Evolutionary conservation across 2,329 filamentous ascomycete genomes (phyloP), one percentile per base, ranked within the genome.

Genomic region (Beauveria australis): DNA sequence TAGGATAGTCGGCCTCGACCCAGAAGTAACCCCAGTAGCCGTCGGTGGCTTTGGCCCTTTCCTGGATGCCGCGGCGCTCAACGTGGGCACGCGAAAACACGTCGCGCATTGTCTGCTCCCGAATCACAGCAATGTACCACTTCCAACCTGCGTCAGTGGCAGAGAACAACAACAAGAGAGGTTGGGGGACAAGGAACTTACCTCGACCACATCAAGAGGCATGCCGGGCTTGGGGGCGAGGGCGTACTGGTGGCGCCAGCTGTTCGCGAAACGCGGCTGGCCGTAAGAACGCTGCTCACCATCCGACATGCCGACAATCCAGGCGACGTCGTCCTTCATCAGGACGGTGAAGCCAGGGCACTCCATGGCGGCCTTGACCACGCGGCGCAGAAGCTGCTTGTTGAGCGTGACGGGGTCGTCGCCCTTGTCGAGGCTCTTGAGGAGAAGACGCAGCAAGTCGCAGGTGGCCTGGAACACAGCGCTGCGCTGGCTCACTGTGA

Each of bases 311-410:
- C 70, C 68, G 3, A 72, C 72, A n/a, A 76, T 57, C 57, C 66
- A 76, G 7, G 80, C 76, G 64, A 88, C 75, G 65, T 83, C 79
- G 65, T 86, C 81, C 71, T 87, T 87, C 75, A 84, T 81, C n/a
- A 78, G 63, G 1, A 81, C 74, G 3, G 81, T 84, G 68, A 88
- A 87, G 1, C 84, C 85, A 2, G 79, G 76, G 66, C 85, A 88
- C 3, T 73, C 70, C 73, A 88, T 78, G 22, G 79, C 79, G 1
- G 82, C 75, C 10, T 71, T 72, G 47, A 78, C 73, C 33, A 88
- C 72, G 12, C 84, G 81, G 63, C 77, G 77, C 37, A 82, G 72
- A 0, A 89, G 76, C 66, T 79, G 78, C 1, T 65, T 61, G n/a
- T 76, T 85, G 22, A 88, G 69, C 55, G 80, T 78, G 41, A 77